Percentiles rank a stretch among this genome's conserved stretches.
Conservation (phyloP, 2,329 filamentous ascomycete genomes). For the Rhynchosporium agropyri region DNA sequence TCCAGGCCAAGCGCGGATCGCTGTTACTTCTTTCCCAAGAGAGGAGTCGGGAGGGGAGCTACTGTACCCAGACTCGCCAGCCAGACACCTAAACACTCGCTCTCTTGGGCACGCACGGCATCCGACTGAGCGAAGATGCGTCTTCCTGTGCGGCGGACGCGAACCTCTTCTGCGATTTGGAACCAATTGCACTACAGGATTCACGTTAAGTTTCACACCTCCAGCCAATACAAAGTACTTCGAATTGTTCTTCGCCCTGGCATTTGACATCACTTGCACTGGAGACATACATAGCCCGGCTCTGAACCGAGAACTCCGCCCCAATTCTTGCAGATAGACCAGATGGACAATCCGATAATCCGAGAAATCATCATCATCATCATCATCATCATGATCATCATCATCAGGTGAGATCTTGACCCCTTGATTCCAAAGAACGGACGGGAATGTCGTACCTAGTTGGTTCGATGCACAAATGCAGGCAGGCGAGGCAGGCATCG, state of each 20-base stretch:
- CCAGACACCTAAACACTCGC: too few species aligned
- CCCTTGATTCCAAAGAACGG: slow-evolving; percentile 3
- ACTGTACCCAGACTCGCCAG: too few species aligned
- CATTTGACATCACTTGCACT: background rate
- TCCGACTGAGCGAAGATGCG: slow-evolving; percentile 12
- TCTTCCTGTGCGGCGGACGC: background rate
- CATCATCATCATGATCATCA: background rate
- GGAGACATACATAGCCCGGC: background rate
- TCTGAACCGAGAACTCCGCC: slow-evolving; percentile 13
- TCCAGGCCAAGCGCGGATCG: slow-evolving; percentile 4
- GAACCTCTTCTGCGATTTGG: too few species aligned
- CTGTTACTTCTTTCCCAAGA: background rate
- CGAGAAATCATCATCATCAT: background rate
- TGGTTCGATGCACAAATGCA: background rate
- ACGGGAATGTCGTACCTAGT: too few species aligned
- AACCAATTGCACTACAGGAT: background rate
- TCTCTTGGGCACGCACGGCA: background rate
- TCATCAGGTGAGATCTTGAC: background rate
- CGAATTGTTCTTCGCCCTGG: background rate
- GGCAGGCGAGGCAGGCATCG: background rate
- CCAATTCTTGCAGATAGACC: background rate
- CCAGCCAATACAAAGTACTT: background rate
- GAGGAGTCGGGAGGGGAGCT: background rate
- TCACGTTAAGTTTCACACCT: background rate
- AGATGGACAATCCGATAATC: slow-evolving; percentile 4